A percentile compares a stretch with the other conserved stretches of the same genome.
phyloP scores from a whole-genome alignment of 164 flowering plant genomes.

The Paratinospora sagittata region DNA sequence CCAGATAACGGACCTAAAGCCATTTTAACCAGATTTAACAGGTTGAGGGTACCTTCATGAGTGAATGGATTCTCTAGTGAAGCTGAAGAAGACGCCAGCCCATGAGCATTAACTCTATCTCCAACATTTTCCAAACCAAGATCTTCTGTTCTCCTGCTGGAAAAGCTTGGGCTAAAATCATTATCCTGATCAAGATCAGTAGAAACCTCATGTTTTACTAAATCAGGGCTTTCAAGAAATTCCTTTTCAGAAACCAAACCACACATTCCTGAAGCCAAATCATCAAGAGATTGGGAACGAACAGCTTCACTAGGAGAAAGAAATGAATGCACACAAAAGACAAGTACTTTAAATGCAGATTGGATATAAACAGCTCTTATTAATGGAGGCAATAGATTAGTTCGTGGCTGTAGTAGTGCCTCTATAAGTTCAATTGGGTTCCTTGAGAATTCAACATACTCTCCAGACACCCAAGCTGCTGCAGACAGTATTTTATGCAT shows the following conservation, averaged over 20 bases:
- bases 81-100: slow-evolving; percentile 21
- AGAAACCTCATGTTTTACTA: slow-evolving; percentile 18
- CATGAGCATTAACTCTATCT: slow-evolving; percentile 12
- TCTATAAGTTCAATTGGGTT: slow-evolving; percentile 75
- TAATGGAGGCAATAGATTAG: slow-evolving; percentile 65
- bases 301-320: slow-evolving; percentile 23
- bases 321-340: slow-evolving; percentile 48
- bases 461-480: slow-evolving; percentile 92
- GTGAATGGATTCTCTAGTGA: slow-evolving; percentile 21
- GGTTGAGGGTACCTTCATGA: slow-evolving; percentile 39
- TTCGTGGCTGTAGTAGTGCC: slow-evolving; percentile 83
- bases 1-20: slow-evolving; percentile 50
- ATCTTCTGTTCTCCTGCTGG: slow-evolving; percentile 21
- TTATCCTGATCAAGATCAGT: slow-evolving; percentile 25
- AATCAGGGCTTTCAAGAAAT: slow-evolving; percentile 20
- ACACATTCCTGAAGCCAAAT: slow-evolving; percentile 18
- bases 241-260: slow-evolving; percentile 19
- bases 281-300: slow-evolving; percentile 21
- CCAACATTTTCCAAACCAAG: slow-evolving; percentile 15
- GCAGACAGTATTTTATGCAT: slow-evolving; percentile 68
- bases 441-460: slow-evolving; percentile 68
- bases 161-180: slow-evolving; percentile 23
- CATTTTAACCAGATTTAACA: slow-evolving; percentile 47
- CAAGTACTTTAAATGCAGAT: slow-evolving; percentile 66
- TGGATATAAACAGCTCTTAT: slow-evolving; percentile 78